These are phyloP conservation scores for Euphrasia confusa DNA, from an alignment of 257 asterid species.

Conservation along the genomic window DNA sequence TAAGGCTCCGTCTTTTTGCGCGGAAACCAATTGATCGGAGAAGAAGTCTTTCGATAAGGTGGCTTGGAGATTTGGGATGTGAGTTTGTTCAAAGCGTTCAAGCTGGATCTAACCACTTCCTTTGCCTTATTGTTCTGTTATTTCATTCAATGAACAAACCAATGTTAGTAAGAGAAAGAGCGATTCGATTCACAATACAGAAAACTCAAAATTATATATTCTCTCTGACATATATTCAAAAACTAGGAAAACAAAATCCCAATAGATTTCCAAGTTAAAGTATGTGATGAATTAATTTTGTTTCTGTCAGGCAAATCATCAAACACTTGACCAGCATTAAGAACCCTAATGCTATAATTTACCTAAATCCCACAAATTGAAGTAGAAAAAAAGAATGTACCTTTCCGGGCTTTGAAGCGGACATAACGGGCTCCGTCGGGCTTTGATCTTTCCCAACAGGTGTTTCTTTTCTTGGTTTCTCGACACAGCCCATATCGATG, in stretches of 20 bases:
- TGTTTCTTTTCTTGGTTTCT: slow-evolving; percentile 36
- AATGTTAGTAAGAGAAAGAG: neutral
- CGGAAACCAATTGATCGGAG: slow-evolving; percentile 94
- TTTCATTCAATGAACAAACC: neutral
- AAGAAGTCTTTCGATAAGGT: slow-evolving; percentile 61
- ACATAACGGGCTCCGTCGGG: slow-evolving; percentile 38
- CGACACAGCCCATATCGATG: slow-evolving; percentile 77
- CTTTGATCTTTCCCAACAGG: slow-evolving; percentile 35
- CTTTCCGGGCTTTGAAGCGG: slow-evolving; percentile 68
- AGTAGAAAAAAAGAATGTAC: slow-evolving; percentile 28
- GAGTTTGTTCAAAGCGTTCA: slow-evolving; percentile 55
- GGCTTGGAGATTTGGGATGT: slow-evolving; percentile 89
- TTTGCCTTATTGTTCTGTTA: slow-evolving; percentile 51
- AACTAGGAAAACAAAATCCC: no score
- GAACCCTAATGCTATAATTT: neutral
- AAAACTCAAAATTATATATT: neutral
- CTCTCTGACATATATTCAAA: no score
- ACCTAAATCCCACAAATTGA: neutral
- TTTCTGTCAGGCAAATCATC: neutral
- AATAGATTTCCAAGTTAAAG: neutral
- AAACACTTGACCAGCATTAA: neutral
- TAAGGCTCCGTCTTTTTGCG: slow-evolving; percentile 87
- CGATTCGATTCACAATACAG: neutral
- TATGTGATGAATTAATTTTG: neutral
- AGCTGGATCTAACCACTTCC: slow-evolving; percentile 53